Conservation (phyloP, 2,329 filamentous ascomycete species). For the Hypomyces rosellus region DNA sequence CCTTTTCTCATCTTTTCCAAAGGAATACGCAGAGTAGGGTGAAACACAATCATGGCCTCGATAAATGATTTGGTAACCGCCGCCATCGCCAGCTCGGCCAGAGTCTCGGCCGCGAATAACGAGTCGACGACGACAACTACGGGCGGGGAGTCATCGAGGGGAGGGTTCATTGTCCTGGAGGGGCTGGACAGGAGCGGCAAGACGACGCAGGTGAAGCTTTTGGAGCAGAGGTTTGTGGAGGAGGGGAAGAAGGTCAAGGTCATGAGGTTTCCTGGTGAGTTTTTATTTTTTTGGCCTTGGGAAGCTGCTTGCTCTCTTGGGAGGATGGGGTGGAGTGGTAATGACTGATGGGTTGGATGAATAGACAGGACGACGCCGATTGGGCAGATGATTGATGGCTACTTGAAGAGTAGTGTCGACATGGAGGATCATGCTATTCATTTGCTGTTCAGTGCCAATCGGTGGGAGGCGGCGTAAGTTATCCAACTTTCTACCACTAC, state of each 20-base stretch:
- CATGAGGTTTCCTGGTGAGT: conserved; percentile 53
- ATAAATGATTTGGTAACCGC: conserved; percentile 45
- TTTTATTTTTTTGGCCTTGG: background rate
- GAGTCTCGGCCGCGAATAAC: conserved; percentile 17
- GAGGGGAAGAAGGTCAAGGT: conserved; percentile 43
- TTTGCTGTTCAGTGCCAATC: conserved; percentile 82
- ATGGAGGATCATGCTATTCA: conserved; percentile 88
- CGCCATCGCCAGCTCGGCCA: conserved; percentile 35
- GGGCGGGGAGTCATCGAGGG: conserved; percentile 33
- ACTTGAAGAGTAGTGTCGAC: conserved; percentile 64
- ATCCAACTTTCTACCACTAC: background rate
- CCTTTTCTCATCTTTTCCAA: too few species aligned
- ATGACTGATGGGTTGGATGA: background rate
- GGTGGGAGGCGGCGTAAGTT: conserved; percentile 67
- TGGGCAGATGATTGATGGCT: conserved; percentile 79
- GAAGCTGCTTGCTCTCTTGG: background rate
- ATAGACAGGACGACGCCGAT: conserved; percentile 77
- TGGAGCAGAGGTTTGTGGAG: conserved; percentile 51
- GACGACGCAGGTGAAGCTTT: conserved; percentile 75
- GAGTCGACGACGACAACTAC: background rate
- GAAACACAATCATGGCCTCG: conserved; percentile 31
- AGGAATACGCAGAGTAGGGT: too few species aligned
- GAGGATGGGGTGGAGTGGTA: too few species aligned
- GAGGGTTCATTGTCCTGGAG: conserved; percentile 77
- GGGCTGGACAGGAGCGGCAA: conserved; percentile 88